Evolutionary conservation across 306 rosid genomes (phyloP).

Genomic region (Canavalia ensiformis): DNA sequence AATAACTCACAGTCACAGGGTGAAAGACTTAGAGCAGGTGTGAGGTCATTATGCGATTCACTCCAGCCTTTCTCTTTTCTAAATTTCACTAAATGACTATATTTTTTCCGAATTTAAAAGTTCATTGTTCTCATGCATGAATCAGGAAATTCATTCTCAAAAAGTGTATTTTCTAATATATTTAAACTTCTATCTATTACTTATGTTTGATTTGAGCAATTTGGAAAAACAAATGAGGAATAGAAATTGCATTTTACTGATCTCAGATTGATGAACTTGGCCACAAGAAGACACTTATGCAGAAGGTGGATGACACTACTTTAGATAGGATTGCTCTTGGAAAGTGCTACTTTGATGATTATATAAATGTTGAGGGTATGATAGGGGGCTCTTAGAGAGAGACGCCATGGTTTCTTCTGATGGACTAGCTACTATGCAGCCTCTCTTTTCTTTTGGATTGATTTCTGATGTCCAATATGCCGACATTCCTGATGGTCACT

Average conservation of each 20-base stretch:
- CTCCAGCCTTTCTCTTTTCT: neutral
- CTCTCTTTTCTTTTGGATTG: conserved; percentile 87
- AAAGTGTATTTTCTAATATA: neutral
- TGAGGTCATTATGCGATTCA: conserved; percentile 20
- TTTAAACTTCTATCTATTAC: neutral
- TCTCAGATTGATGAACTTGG: neutral
- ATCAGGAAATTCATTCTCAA: neutral
- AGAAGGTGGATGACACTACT: no score
- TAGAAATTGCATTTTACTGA: conserved; percentile 32
- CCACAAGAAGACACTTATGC: no score
- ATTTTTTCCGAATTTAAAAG: neutral
- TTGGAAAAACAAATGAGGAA: neutral
- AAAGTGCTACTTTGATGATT: conserved; percentile 44
- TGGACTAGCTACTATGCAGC: conserved; percentile 53
- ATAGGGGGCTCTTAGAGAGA: conserved; percentile 54
- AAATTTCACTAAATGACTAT: neutral
- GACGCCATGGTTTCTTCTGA: conserved; percentile 63
- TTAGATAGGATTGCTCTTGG: conserved; percentile 28
- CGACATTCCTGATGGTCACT: conserved; percentile 88
- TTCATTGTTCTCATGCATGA: neutral
- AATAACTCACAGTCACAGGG: neutral
- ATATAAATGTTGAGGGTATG: conserved; percentile 39
- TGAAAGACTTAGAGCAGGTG: neutral
- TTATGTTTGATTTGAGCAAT: conserved; percentile 7
- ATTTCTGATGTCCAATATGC: conserved; percentile 95